A percentile compares a stretch with the other conserved stretches of the same genome.
phyloP scores from a whole-genome alignment of 345 rosid genomes.

The Eucalyptus polybractea region DNA sequence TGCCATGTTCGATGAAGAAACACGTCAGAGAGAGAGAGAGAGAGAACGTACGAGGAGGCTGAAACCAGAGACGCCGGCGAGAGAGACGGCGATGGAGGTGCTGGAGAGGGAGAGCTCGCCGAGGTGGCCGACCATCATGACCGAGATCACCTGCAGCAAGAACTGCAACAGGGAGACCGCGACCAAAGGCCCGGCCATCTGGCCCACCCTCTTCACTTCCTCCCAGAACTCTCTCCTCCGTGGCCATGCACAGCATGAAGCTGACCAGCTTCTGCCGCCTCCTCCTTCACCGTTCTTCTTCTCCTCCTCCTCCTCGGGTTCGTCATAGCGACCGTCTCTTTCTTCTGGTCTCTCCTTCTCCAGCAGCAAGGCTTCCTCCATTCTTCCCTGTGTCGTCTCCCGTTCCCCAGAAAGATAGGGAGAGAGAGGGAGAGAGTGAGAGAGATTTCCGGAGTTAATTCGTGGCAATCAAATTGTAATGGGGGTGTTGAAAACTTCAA shows the following conservation, averaged over 20 bases:
- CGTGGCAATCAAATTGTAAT: background rate
- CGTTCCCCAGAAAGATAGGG: background rate
- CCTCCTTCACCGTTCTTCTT: background rate
- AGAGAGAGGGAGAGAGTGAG: background rate
- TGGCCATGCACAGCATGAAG: background rate
- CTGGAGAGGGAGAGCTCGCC: constrained; percentile 64
- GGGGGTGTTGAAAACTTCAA: background rate
- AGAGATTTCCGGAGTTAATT: background rate
- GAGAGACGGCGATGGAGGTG: constrained; percentile 63
- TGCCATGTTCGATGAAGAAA: background rate
- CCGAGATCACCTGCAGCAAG: constrained; percentile 39
- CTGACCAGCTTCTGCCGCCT: background rate
- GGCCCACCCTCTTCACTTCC: constrained; percentile 40
- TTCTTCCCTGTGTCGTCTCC: background rate
- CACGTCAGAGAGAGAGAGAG: background rate
- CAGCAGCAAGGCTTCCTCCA: background rate
- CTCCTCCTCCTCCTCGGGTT: background rate
- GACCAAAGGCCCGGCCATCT: constrained; percentile 60
- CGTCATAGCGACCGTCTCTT: background rate
- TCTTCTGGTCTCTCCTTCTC: background rate
- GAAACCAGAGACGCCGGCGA: constrained; percentile 61
- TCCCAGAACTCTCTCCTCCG: background rate
- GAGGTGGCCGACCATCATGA: constrained; percentile 81
- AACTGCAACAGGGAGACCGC: constrained; percentile 45
- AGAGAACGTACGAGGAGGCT: constrained; percentile 46